Evolutionary conservation across 2,329 filamentous ascomycete species (phyloP).

Genomic region (Tolypocladium pustulatum): DNA sequence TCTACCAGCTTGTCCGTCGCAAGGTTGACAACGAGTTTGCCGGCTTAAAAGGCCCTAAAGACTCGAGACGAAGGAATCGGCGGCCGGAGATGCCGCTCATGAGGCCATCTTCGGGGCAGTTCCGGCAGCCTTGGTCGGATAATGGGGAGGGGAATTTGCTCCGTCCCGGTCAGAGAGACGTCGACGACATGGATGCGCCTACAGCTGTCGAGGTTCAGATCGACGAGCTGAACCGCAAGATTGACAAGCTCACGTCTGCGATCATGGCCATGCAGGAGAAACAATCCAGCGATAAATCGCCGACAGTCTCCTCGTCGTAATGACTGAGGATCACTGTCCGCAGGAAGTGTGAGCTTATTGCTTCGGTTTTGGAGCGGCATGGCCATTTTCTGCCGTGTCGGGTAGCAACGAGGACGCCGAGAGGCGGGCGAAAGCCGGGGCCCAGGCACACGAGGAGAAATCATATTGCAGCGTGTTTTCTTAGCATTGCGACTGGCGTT

Average conservation of each 20-base stretch:
- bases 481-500: neutral
- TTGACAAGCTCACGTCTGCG: constrained; percentile 45
- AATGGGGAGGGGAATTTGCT: constrained; percentile 8
- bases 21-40: constrained; percentile 31
- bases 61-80: constrained; percentile 11
- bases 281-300: neutral
- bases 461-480: neutral
- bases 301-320: neutral
- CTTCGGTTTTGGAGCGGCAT: too few relatives aligned
- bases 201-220: constrained; percentile 39
- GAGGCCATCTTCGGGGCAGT: constrained; percentile 7
- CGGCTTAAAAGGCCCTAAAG: constrained; percentile 36
- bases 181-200: constrained; percentile 28
- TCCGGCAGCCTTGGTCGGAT: constrained; percentile 3
- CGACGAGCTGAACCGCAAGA: constrained; percentile 43
- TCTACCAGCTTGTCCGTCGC: constrained; percentile 48
- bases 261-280: constrained; percentile 36
- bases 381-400: too few relatives aligned
- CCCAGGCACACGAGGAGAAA: too few relatives aligned
- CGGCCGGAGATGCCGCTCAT: constrained; percentile 9
- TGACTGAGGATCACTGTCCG: too few relatives aligned
- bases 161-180: constrained; percentile 6
- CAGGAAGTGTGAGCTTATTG: too few relatives aligned
- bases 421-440: too few relatives aligned
- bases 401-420: too few relatives aligned